Base-by-base conservation (phyloP, 192 early-diverging fungal species). In the Allomyces javanicus region DNA sequence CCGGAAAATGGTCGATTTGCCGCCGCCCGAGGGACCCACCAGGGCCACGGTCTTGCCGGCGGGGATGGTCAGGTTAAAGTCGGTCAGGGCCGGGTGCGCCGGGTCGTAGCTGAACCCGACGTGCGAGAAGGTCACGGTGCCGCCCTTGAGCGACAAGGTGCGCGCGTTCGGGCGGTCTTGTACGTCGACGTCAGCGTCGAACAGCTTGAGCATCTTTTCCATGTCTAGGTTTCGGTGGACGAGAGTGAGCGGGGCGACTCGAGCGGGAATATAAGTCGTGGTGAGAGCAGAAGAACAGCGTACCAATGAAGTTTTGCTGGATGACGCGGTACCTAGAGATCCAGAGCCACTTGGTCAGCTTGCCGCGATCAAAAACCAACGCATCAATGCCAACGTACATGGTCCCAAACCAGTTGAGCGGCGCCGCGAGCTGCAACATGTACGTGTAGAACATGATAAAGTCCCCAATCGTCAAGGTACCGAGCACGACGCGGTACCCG, bases 141-240 rank as follows among this genome's bases (percentile, higher is more conserved):
- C 86, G 19, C 81, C 74, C 6, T 67, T 70, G 9, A 89, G 75
- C 17, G 66, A 72, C 67, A 93, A 64, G 0, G 75, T 73, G 11
- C 64, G 67, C 0, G 90, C 90, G 58, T 81, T 71, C 9, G 87
- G 85, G 0, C 58, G 50, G 72, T 93, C 90, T 55, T 82, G 65
- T n/a, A 93, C 76, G 9, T 74, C 76, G 44, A 79, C 71, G 24
- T 82, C 67, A 66, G 87, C 81, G 25, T 91, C 79, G n/a, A 90
- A 79, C 0, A 92, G 72, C 58, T 89, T 86, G 23, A 99, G 80
- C 85, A 99, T 92, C 69, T 94, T 93, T 72, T 99, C 96, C 95
- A 96, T 96, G 69, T 97, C 95, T 63, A 80, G 66, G 64, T 9
- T 5, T 1, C 5, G 17, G 19, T 50, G 1, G 10, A 58, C 50